A percentile compares a stretch with the other conserved stretches of the same genome.
phyloP scores from a whole-genome alignment of 352 stramenopile species.

The Phytophthora tubulina region DNA sequence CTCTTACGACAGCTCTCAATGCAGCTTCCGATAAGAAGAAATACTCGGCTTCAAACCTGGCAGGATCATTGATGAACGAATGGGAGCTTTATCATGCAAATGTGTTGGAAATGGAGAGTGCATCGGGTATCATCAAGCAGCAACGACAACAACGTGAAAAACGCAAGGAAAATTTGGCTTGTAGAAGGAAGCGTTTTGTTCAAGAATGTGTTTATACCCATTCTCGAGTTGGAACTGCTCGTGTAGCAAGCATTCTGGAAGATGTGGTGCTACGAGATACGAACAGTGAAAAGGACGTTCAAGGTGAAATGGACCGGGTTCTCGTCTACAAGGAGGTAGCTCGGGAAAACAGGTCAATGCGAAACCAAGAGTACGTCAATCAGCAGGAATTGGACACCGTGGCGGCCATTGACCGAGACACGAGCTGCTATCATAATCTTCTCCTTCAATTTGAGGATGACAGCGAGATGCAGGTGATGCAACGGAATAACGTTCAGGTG shows the following conservation, averaged over 20 bases:
- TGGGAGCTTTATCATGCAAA: constrained; percentile 40
- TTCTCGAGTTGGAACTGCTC: constrained; percentile 32
- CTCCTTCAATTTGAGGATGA: constrained; percentile 76
- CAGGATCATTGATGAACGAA: constrained; percentile 38
- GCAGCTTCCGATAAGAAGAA: constrained; percentile 40
- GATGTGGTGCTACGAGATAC: constrained; percentile 57
- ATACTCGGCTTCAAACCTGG: constrained; percentile 31
- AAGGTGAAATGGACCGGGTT: constrained; percentile 56
- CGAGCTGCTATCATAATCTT: constrained; percentile 57
- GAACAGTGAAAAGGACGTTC: constrained; percentile 53
- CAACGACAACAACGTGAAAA: constrained; percentile 61
- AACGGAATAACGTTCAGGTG: constrained; percentile 42
- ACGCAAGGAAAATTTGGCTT: constrained; percentile 59
- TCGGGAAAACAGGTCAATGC: constrained; percentile 63
- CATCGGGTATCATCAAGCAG: constrained; percentile 50
- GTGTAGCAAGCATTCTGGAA: constrained; percentile 54
- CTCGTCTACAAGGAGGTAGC: constrained; percentile 76
- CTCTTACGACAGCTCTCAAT: constrained; percentile 61
- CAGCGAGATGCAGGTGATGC: constrained; percentile 51
- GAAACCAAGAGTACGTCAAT: constrained; percentile 58
- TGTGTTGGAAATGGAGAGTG: constrained; percentile 36
- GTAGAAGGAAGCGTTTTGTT: constrained; percentile 70
- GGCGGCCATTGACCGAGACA: constrained; percentile 63
- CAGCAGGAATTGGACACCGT: constrained; percentile 57
- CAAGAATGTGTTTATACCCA: constrained; percentile 59